Evolutionary conservation across 1,284 basidiomycete genomes (phyloP).

Genomic region (Gomphus bonarii): DNA sequence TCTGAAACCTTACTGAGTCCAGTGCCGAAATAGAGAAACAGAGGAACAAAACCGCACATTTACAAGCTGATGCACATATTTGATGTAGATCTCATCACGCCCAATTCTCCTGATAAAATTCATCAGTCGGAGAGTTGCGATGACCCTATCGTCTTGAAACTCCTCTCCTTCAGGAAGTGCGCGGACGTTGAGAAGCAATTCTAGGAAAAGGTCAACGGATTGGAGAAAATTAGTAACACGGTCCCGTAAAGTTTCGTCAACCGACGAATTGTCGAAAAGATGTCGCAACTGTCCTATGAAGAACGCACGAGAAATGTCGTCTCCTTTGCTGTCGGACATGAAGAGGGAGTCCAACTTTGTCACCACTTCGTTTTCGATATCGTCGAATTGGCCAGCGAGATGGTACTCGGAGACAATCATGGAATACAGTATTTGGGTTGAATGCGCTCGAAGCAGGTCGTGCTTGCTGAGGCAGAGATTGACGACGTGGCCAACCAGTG

Average conservation of each 20-base stretch:
- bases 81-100: conserved; percentile 83
- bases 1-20: conserved; percentile 27
- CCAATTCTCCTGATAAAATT: conserved; percentile 83
- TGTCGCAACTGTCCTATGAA: conserved; percentile 89
- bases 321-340: conserved; percentile 84
- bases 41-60: conserved; percentile 43
- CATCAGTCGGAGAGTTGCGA: conserved; percentile 87
- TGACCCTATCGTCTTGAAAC: conserved; percentile 89
- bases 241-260: conserved; percentile 70
- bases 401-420: conserved; percentile 95
- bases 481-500: conserved; percentile 86
- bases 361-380: conserved; percentile 91
- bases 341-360: conserved; percentile 87
- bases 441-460: conserved; percentile 82
- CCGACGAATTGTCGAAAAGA: conserved; percentile 75
- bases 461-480: conserved; percentile 93
- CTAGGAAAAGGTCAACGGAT: conserved; percentile 88
- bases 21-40: conserved; percentile 10
- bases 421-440: conserved; percentile 87
- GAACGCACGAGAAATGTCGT: conserved; percentile 85
- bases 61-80: conserved; percentile 91
- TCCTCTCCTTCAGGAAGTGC: conserved; percentile 91
- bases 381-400: conserved; percentile 69
- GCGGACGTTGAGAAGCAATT: conserved; percentile 85
- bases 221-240: conserved; percentile 79